Evolutionary conservation across 768 basidiomycete species (phyloP), one percentile per base, ranked within the genome.

Genomic region (Rhodosporidiobolus odoratus): DNA sequence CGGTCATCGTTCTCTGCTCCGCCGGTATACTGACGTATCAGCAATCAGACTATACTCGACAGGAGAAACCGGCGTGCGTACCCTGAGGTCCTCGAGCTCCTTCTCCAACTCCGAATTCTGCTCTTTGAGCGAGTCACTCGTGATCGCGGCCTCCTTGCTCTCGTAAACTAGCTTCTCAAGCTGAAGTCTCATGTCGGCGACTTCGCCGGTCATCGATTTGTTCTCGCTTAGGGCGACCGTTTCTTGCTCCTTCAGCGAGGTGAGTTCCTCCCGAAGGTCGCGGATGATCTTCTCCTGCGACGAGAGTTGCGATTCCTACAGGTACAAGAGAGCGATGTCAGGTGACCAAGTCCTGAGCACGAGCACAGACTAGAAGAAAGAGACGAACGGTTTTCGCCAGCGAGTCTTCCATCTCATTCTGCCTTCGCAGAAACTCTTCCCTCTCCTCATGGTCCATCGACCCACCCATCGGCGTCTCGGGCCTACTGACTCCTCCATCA

Each of bases 331-430:
- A n/a, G n/a, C n/a, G n/a, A n/a, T n/a, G n/a, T n/a, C n/a, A n/a
- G n/a, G n/a, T n/a, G n/a, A n/a, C n/a, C n/a, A n/a, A n/a, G n/a
- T n/a, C n/a, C n/a, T 23, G 19, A 57, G 40, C 25, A 30, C 4
- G 21, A 2, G 17, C 13, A 13, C 23, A 30, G 27, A 17, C 12
- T 17, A 30, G n/a, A 32, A 41, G 13, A 23, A 17, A 47, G 48
- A 25, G 30, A 68, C 80, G 54, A 54, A 81, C 81, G 78, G 81
- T 91, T 82, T 97, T 95, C 6, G 91, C 91, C 53, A 99, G 83
- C 75, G 87, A 84, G 80, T 99, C 96, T 70, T 88, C 94, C 65
- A 99, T 83, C 80, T 99, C 96, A 76, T 98, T 98, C 84, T 99
- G 96, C 71, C 96, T 81, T 78, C 86, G 87, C 80, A 99, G 81